These are phyloP conservation scores for Pichia sp. DNA, from an alignment of 1,139 yeast genomes.

Conservation along the genomic window DNA sequence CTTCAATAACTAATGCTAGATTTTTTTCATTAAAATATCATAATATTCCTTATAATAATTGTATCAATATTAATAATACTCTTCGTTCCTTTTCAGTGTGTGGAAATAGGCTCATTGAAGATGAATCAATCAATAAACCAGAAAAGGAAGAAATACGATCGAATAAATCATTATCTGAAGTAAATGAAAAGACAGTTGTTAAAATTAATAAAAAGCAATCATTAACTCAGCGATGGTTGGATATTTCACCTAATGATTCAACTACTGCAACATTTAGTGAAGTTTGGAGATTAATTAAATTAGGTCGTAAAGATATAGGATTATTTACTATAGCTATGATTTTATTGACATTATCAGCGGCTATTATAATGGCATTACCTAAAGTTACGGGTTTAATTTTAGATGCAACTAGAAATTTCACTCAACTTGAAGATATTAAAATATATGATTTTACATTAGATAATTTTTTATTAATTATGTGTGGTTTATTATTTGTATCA, in stretches of 20 bases:
- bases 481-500: slow-evolving; percentile 58
- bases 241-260: slow-evolving; percentile 28
- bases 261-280: slow-evolving; percentile 39
- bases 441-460: slow-evolving; percentile 44
- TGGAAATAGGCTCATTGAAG: no score
- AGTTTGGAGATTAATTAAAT: slow-evolving; percentile 40
- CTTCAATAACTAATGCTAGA: no score
- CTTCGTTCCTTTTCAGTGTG: no score
- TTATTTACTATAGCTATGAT: slow-evolving; percentile 53
- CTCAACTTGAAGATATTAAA: slow-evolving; percentile 31
- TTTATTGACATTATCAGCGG: slow-evolving; percentile 53
- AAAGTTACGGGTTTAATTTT: slow-evolving; percentile 73
- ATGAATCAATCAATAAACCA: no score
- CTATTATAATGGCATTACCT: slow-evolving; percentile 70
- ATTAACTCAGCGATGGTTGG: slow-evolving; percentile 27
- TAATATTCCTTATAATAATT: no score
- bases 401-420: slow-evolving; percentile 46
- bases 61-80: no score
- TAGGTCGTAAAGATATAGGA: slow-evolving; percentile 46
- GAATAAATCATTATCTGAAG: background rate
- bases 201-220: slow-evolving; percentile 4
- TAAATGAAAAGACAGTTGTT: background rate
- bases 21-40: no score
- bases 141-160: background rate
- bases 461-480: slow-evolving; percentile 43